Base-by-base conservation (phyloP, 2,329 filamentous ascomycete genomes). In the Sporothrix sp. region DNA sequence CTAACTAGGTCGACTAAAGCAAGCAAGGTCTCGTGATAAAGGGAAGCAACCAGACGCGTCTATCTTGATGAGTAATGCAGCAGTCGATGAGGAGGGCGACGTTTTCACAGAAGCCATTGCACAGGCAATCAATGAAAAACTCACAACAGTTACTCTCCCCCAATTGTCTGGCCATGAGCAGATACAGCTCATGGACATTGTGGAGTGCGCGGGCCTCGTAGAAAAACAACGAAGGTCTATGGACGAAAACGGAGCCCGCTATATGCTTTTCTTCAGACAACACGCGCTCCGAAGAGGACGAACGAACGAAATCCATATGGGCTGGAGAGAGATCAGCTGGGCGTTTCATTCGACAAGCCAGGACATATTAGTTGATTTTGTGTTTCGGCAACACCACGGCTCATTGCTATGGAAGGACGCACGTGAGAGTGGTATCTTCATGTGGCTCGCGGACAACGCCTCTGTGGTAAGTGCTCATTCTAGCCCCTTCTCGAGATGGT, bases 211-310 rank as follows among this genome's bases (percentile, higher is more conserved):
- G 39, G 85, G 86, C 4, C 79, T 86, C 35, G 87, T 95, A 1
- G 88, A 95, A 63, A 86, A 85, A 60, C 87, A 96, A 61, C 80
- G 88, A 16, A 80, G 87, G 6, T 95, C 89, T 3, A 85, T 96
- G 68, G 90, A 96, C 61, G 86, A 87, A 59, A 95, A 95, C 60
- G 90, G 86, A 3, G 84, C 86, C 8, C 81, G 88, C 38, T 96
- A 90, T 65, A 79, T 95, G 67, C 72, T 95, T 11, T 93, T 93
- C 66, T 93, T 91, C 68, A 78, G 87, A 18, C 85, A 94, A 60
- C 82, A 91, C 62, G 81, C 81, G 45, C 70, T 94, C 43, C 79
- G 83, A 25, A 82, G 81, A 63, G 74, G 76, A 43, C 78, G 82
- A 53, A 76, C 77, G 3, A 77, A 78, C 54, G 76, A 84, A 59